Evolutionary conservation across 2,329 filamentous ascomycete genomes (phyloP).

Genomic region (Aureobasidium sp.): DNA sequence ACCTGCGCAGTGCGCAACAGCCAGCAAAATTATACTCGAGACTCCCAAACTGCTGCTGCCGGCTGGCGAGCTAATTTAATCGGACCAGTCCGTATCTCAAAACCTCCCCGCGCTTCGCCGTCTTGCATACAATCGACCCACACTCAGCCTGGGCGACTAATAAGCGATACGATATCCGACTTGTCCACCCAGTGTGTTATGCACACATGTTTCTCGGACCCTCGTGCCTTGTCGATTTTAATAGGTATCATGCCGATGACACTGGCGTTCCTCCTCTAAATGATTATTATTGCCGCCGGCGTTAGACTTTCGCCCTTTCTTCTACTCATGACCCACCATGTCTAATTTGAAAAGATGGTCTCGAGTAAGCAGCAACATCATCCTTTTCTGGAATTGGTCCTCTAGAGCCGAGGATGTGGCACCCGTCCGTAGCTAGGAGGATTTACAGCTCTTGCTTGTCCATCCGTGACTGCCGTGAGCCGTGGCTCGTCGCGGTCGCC

Average conservation of each 20-base stretch:
- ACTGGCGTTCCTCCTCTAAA: background rate
- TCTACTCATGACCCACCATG: constrained; percentile 5
- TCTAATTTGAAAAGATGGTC: constrained; percentile 12
- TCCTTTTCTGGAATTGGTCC: constrained; percentile 3
- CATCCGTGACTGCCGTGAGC: constrained; percentile 10
- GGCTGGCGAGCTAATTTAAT: constrained; percentile 16
- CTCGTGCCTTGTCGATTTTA: constrained; percentile 2
- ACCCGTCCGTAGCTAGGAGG: background rate
- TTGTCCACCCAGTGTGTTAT: constrained; percentile 3
- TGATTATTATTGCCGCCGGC: constrained; percentile 6
- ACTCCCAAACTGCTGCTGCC: constrained; percentile 5
- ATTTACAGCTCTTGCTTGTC: constrained; percentile 1
- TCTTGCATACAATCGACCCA: constrained; percentile 14
- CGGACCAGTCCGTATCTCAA: constrained; percentile 15
- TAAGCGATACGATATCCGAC: constrained; percentile 13
- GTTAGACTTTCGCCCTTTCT: constrained; percentile 9
- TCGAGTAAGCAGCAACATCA: constrained; percentile 13
- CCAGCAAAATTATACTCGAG: constrained; percentile 11
- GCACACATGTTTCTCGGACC: constrained; percentile 2
- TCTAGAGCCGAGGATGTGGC: constrained; percentile 3
- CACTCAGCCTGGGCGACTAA: constrained; percentile 8
- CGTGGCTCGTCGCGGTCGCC: background rate
- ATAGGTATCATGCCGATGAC: constrained; percentile 7
- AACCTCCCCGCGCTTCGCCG: constrained; percentile 12
- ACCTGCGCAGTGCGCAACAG: background rate